phyloP scores from a whole-genome alignment of 2,329 filamentous ascomycete genomes.

The Cyclaneusma minus region DNA sequence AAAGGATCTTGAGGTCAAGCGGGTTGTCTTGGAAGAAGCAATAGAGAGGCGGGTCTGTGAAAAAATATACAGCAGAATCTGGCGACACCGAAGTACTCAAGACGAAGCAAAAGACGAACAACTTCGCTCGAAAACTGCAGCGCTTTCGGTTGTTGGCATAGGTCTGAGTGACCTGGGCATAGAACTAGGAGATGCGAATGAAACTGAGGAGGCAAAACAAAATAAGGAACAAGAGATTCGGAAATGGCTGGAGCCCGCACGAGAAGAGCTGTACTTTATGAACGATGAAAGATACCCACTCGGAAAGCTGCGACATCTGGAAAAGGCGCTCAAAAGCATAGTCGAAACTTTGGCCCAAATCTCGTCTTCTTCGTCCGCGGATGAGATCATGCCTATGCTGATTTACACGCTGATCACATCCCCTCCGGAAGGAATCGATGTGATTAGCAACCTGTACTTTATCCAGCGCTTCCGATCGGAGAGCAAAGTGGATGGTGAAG shows the following conservation, averaged over 20 bases:
- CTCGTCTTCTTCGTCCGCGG: conserved; percentile 72
- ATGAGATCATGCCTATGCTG: conserved; percentile 91
- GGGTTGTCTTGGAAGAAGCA: conserved; percentile 68
- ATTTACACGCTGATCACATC: conserved; percentile 93
- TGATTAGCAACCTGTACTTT: conserved; percentile 89
- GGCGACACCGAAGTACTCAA: conserved; percentile 78
- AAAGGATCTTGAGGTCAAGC: conserved; percentile 64
- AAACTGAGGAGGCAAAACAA: conserved; percentile 33
- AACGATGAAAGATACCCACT: conserved; percentile 74
- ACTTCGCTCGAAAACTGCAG: conserved; percentile 82
- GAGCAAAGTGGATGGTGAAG: conserved; percentile 78
- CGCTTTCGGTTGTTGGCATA: conserved; percentile 81
- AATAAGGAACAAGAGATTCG: conserved; percentile 52
- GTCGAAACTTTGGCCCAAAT: conserved; percentile 67
- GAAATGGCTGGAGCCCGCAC: conserved; percentile 55
- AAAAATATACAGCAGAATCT: conserved; percentile 74
- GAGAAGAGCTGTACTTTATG: conserved; percentile 63
- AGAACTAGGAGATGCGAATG: conserved; percentile 54
- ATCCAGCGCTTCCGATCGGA: conserved; percentile 83
- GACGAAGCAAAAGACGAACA: conserved; percentile 94
- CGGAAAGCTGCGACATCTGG: conserved; percentile 80
- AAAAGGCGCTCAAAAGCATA: conserved; percentile 81
- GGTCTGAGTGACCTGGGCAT: conserved; percentile 73
- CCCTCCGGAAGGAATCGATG: conserved; percentile 69
- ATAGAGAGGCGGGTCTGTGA: conserved; percentile 79